Base-by-base conservation (phyloP, 2,329 filamentous ascomycete genomes). In the Beauveria sp. region DNA sequence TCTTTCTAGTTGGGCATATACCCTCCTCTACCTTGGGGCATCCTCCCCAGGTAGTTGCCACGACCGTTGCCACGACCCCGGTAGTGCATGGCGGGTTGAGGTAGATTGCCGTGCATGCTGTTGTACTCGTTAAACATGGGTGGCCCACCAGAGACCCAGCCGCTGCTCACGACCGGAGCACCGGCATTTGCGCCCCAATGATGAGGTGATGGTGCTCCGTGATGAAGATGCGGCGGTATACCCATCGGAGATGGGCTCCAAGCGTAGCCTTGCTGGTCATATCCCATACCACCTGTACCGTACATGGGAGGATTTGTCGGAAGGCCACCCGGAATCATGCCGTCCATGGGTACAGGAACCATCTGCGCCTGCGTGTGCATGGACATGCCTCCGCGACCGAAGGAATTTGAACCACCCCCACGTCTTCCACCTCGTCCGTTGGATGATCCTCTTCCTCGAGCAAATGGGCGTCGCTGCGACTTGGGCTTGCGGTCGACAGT, bases 401-500 rank as follows among this genome's bases (percentile, higher is more conserved):
- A 43, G 3, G 65, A 63, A 30, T 62, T 58, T 8, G 64, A 61
- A 18, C 63, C 62, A 1, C 65, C 66, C 2, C 69, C 68, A 1
- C 58, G 54, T 14, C 60, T 52, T 12, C 60, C 60, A 16, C 60
- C 60, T 30, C 52, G 45, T 38, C 52, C 60, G 22, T 65, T 65
- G 12, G 52, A 14, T 7, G 49, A 14, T 40, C 68, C 69, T 22
- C 70, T 64, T 52, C 65, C 66, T 64, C 67, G 67, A 34, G 65
- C 60, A n/a, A 67, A 68, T 2, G 67, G 58, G 20, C 69, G 58
- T 1, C 71, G 65, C n/a, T 63, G 45, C 1, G 58, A 59, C 16
- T 69, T 67, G 2, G 78, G 80, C 65, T 80, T 81, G 5, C 75
- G 74, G 10, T 81, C 85, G 24, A 88, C 77, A 0, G 77, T 77